Percentiles rank a stretch among this genome's conserved stretches.
Evolutionary conservation across 768 basidiomycete genomes (phyloP).

Genomic region (Pilatotrama ljubarskyi): DNA sequence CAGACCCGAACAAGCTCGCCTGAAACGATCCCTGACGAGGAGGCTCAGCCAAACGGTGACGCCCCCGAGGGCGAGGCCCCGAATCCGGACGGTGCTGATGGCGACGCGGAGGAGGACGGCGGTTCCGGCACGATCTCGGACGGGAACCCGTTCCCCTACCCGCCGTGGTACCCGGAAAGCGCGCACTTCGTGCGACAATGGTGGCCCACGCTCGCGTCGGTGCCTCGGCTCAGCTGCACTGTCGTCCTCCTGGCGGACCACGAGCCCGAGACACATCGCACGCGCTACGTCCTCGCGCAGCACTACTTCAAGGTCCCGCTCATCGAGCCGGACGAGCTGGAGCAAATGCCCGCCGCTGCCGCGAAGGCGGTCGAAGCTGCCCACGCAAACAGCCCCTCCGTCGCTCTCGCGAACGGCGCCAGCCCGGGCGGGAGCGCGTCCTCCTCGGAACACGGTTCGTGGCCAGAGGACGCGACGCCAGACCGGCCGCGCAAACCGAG

Average conservation of each 20-base stretch:
- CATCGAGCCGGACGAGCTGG: conserved; percentile 19
- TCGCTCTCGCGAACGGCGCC: neutral
- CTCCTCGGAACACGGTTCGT: conserved; percentile 4
- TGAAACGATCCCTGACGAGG: neutral
- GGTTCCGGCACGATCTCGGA: conserved; percentile 16
- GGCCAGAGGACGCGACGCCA: conserved; percentile 3
- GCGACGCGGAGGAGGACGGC: neutral
- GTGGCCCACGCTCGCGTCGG: conserved; percentile 69
- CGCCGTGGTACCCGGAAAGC: conserved; percentile 70
- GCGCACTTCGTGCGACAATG: conserved; percentile 80
- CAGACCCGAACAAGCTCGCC: conserved; percentile 6
- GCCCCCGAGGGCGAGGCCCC: neutral
- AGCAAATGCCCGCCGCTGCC: neutral
- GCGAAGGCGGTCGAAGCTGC: conserved; percentile 7
- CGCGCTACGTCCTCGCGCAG: conserved; percentile 66
- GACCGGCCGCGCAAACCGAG: conserved; percentile 12
- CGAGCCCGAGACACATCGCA: conserved; percentile 58
- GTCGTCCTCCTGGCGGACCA: conserved; percentile 68
- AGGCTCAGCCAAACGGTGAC: neutral
- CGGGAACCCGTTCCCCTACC: conserved; percentile 64
- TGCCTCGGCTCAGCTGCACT: conserved; percentile 70
- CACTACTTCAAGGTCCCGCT: conserved; percentile 77
- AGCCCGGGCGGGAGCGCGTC: neutral
- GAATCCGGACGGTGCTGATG: neutral
- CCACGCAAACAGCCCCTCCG: conserved; percentile 1